Evolutionary conservation across 495 filamentous ascomycete species (phyloP), one percentile per base, ranked within the genome.

Genomic region (Glonium stellatum): DNA sequence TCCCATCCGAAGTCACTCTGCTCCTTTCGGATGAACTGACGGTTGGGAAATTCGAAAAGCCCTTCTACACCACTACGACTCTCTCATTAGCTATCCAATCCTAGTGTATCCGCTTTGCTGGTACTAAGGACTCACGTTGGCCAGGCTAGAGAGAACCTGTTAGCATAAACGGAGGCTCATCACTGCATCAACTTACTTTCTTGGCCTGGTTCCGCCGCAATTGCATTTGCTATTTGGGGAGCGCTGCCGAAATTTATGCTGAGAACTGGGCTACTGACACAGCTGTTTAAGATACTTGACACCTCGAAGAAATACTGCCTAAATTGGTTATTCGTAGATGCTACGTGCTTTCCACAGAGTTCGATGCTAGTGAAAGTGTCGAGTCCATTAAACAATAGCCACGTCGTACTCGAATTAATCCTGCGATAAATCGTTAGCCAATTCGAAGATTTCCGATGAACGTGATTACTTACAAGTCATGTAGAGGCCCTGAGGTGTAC

Each of bases 1-100:
- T 87, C 85, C 84, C 84, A 87, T 10, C 85, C 85, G 66, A 88
- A 86, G 62, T 88, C 85, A 10, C 77, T 84, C 63, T 87, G 84
- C 60, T 87, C 80, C 67, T 87, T 88, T 36, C 85, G 81, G 46
- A 86, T 83, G 53, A 81, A 86, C 72, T 80, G 78, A 4, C 83
- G 76, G 57, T 84, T 79, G 0, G 74, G 67, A 57, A 85, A 84
- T 59, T 82, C 78, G 57, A 73, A 80, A 0, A 72, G 18, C n/a
- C 46, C 49, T 66, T 72, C 54, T 5, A 67, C 69, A n/a, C 52
- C 60, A 51, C 48, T 44, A 11, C 10, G 39, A 44, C 4, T 51
- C 48, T 25, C 18, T 27, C 15, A 9, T 51, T 15, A 51, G 19
- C 23, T 1, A 25, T 8, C 2, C 19, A 15, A 22, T 44, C 39